Evolutionary conservation across 1,284 basidiomycete genomes (phyloP).

Genomic region (Volvariella volvacea): DNA sequence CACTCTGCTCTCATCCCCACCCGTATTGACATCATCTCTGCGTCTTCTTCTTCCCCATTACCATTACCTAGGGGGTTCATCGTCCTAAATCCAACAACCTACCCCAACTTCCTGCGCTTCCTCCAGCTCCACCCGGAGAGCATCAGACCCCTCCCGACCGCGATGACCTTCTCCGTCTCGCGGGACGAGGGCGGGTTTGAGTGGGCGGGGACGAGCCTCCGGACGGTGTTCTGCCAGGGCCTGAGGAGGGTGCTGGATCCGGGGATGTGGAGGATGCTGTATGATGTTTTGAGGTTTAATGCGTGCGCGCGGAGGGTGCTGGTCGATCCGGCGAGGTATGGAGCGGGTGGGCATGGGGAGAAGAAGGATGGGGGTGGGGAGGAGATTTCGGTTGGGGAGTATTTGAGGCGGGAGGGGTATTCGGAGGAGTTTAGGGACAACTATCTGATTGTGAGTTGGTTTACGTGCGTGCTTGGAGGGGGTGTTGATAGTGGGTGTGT

Average conservation of each 20-base stretch:
- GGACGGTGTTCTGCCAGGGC: conserved; percentile 62
- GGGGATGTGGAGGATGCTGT: conserved; percentile 69
- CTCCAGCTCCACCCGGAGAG: conserved; percentile 37
- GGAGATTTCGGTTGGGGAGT: conserved; percentile 62
- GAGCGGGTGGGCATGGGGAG: too few species aligned
- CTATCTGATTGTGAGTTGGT: conserved; percentile 64
- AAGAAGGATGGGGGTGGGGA: conserved; percentile 14
- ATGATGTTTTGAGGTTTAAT: conserved; percentile 78
- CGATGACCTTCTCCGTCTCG: conserved; percentile 79
- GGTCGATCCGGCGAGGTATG: conserved; percentile 8
- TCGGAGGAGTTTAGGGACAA: conserved; percentile 67
- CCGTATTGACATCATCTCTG: conserved; percentile 46
- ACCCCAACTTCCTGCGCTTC: conserved; percentile 79
- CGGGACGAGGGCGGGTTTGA: conserved; percentile 64
- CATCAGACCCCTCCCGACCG: conserved; percentile 52
- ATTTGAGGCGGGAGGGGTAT: conserved; percentile 63
- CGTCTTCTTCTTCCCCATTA: conserved; percentile 1
- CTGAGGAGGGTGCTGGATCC: conserved; percentile 54
- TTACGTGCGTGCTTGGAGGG: not conserved
- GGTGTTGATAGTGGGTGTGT: not conserved
- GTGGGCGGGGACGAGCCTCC: conserved; percentile 65
- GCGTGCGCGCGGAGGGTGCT: conserved; percentile 49
- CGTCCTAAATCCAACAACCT: conserved; percentile 74
- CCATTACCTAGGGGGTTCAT: conserved; percentile 23
- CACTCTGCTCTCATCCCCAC: too few species aligned